phyloP scores from a whole-genome alignment of 306 rosid species.

The Cucumis melo region DNA sequence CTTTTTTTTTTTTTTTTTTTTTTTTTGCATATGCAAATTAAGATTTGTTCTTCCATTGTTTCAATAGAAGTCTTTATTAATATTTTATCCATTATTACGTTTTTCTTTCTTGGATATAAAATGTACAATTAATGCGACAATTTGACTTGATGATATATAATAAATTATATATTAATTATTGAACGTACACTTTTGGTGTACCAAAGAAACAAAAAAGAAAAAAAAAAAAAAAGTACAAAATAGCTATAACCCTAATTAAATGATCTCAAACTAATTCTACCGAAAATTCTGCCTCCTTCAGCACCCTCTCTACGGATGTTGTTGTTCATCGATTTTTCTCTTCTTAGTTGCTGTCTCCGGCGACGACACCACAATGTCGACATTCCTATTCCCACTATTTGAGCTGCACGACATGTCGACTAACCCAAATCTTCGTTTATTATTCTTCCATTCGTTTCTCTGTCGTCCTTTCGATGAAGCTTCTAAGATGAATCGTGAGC shows the following conservation, averaged over 20 bases:
- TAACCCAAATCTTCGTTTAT: slow-evolving; percentile 38
- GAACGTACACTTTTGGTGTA: slow-evolving; percentile 14
- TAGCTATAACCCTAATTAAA: background rate
- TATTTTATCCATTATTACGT: no score
- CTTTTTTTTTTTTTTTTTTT: no score
- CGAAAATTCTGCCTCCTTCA: slow-evolving; percentile 12
- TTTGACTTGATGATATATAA: slow-evolving; percentile 16
- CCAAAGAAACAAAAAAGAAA: background rate
- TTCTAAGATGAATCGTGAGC: slow-evolving; percentile 40
- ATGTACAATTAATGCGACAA: background rate
- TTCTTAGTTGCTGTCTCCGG: slow-evolving; percentile 62
- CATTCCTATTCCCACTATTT: slow-evolving; percentile 24
- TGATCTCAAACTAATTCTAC: slow-evolving; percentile 13
- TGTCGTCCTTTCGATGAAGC: slow-evolving; percentile 4
- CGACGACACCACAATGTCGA: slow-evolving; percentile 39
- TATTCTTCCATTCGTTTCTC: slow-evolving; percentile 18
- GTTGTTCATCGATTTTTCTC: slow-evolving; percentile 16
- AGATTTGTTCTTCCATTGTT: no score
- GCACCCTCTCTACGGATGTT: background rate
- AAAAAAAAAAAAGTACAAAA: background rate
- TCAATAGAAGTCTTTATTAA: no score
- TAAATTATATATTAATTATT: slow-evolving; percentile 29
- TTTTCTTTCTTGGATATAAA: background rate
- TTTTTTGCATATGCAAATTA: no score
- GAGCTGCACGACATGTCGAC: slow-evolving; percentile 35